phyloP scores from a whole-genome alignment of 306 rosid species.

The Quercus variabilis region DNA sequence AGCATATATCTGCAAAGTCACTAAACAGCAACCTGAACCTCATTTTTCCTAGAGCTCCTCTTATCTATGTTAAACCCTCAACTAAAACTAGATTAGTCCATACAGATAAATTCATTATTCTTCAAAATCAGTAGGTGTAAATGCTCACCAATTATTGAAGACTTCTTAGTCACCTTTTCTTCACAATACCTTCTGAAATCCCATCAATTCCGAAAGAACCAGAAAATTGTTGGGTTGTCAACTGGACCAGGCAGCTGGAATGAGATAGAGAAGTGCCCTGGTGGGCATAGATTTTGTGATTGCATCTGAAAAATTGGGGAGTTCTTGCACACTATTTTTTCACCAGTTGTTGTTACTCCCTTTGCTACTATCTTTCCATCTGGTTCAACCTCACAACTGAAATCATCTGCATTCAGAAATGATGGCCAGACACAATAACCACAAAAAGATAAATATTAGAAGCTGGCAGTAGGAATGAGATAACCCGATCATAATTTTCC shows the following conservation, averaged over 20 bases:
- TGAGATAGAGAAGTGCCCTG: conserved; percentile 33
- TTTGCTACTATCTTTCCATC: conserved; percentile 30
- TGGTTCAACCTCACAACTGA: conserved; percentile 35
- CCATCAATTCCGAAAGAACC: conserved; percentile 37
- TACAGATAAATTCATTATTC: too few species aligned
- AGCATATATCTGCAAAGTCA: neutral
- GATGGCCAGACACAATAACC: neutral
- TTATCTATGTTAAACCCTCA: neutral
- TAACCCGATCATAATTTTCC: too few species aligned
- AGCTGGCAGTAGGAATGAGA: neutral
- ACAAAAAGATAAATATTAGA: neutral
- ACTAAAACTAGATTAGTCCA: neutral
- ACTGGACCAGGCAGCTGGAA: conserved; percentile 41
- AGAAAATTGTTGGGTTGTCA: conserved; percentile 28
- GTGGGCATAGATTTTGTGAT: conserved; percentile 33
- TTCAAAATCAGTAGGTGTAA: too few species aligned
- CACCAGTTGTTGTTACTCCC: conserved; percentile 34
- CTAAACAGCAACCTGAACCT: neutral
- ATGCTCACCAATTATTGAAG: neutral
- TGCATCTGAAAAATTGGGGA: conserved; percentile 37
- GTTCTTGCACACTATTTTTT: conserved; percentile 31
- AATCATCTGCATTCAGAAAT: conserved; percentile 21
- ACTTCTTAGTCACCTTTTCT: conserved; percentile 17
- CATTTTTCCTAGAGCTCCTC: neutral
- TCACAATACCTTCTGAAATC: conserved; percentile 34